phyloP scores from a whole-genome alignment of 2,329 filamentous ascomycete species.

The Hirsutella minnesotensis region DNA sequence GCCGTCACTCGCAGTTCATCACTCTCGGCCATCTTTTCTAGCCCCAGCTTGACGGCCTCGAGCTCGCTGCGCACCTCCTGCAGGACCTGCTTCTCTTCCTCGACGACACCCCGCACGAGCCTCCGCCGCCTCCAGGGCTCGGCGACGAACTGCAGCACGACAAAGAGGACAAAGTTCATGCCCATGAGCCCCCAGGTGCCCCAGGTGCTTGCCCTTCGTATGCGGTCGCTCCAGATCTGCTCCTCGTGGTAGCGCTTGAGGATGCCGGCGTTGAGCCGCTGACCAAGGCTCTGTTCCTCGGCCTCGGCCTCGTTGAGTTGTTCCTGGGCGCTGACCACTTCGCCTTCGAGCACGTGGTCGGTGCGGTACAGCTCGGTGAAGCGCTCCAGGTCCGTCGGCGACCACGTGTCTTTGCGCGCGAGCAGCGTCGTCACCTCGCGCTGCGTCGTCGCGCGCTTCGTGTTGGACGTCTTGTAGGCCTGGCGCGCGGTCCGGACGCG shows the following conservation, averaged over 20 bases:
- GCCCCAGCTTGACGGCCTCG: conserved; percentile 17
- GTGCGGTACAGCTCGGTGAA: conserved; percentile 88
- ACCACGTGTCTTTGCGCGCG: conserved; percentile 89
- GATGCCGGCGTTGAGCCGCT: conserved; percentile 69
- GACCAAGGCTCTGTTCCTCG: conserved; percentile 65
- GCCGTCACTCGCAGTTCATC: conserved; percentile 1
- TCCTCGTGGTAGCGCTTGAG: conserved; percentile 93
- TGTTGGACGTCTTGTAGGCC: conserved; percentile 72
- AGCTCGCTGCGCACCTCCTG: conserved; percentile 36
- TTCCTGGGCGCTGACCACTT: conserved; percentile 61
- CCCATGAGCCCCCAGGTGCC: conserved; percentile 98
- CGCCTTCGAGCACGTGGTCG: conserved; percentile 87
- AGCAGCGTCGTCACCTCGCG: conserved; percentile 91
- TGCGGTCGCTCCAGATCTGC: conserved; percentile 98
- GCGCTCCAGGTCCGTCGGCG: conserved; percentile 73
- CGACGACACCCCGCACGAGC: conserved; percentile 73
- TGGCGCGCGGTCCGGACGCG: conserved; percentile 61
- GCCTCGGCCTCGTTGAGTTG: conserved; percentile 64
- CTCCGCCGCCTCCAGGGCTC: conserved; percentile 82
- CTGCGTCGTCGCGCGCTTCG: conserved; percentile 75
- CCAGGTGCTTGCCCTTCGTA: conserved; percentile 92
- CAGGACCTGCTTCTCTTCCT: conserved; percentile 54
- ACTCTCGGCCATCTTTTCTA: conserved; percentile 13
- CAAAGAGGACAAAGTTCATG: conserved; percentile 79
- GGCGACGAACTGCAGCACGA: conserved; percentile 77